These are phyloP conservation scores for Sporothrix phasma DNA, from an alignment of 2,329 filamentous ascomycete genomes.

Conservation along the genomic window DNA sequence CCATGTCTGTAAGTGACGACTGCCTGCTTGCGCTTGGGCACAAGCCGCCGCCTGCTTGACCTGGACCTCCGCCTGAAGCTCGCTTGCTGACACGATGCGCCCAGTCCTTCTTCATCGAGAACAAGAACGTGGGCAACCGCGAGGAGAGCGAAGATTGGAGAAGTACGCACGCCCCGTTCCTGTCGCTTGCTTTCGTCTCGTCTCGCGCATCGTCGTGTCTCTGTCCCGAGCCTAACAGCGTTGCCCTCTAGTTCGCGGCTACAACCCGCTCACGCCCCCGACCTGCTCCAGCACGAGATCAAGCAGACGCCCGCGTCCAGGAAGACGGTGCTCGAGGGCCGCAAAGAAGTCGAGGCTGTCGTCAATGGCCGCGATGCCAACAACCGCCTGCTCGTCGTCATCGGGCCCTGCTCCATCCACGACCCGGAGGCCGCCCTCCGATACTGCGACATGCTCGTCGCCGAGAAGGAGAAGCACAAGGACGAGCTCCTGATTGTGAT, in stretches of 20 bases:
- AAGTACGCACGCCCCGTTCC: slow-evolving; percentile 42
- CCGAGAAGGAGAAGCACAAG: slow-evolving; percentile 77
- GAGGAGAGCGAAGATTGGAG: slow-evolving; percentile 69
- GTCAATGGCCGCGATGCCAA: slow-evolving; percentile 51
- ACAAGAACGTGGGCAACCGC: slow-evolving; percentile 69
- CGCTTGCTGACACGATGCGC: not conserved
- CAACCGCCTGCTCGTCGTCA: slow-evolving; percentile 57
- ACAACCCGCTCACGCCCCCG: slow-evolving; percentile 90
- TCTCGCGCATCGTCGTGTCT: not conserved
- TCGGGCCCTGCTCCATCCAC: slow-evolving; percentile 96
- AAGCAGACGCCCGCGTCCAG: slow-evolving; percentile 47
- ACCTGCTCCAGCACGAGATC: slow-evolving; percentile 93
- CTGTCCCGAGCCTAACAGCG: slow-evolving; percentile 25
- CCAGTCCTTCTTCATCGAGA: slow-evolving; percentile 62
- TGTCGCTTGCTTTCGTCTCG: not conserved
- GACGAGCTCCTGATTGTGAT: slow-evolving; percentile 90
- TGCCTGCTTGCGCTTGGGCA: not conserved
- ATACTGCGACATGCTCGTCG: slow-evolving; percentile 78
- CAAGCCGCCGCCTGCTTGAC: not conserved
- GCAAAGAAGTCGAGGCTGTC: slow-evolving; percentile 52
- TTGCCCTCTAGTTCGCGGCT: slow-evolving; percentile 60
- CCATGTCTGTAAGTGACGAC: not conserved
- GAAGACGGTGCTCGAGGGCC: slow-evolving; percentile 50
- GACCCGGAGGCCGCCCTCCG: slow-evolving; percentile 83
- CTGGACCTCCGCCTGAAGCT: not conserved